A percentile compares a stretch with the other conserved stretches of the same genome.
Evolutionary conservation across 805 yeast species (phyloP).

Genomic region (Vanderwaltozyma polyspora): DNA sequence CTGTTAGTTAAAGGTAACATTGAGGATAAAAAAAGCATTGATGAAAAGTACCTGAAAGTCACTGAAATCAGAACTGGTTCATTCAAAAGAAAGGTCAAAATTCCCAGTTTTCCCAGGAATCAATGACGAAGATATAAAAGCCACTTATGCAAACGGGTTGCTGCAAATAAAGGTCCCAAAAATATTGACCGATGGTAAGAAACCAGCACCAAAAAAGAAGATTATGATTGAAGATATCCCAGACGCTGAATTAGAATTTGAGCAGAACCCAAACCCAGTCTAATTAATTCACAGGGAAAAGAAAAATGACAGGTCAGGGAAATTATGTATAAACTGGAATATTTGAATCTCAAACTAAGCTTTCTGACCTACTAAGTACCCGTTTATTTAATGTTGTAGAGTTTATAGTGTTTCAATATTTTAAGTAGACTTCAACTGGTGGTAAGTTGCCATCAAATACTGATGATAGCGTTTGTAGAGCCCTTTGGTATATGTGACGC

Average conservation of each 20-base stretch:
- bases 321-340: no score
- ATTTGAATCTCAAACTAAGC: no score
- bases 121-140: slow-evolving; percentile 41
- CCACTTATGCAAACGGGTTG: slow-evolving; percentile 43
- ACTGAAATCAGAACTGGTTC: slow-evolving; percentile 46
- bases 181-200: slow-evolving; percentile 18
- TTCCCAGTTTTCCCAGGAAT: slow-evolving; percentile 44
- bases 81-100: slow-evolving; percentile 44
- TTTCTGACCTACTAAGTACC: no score
- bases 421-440: no score
- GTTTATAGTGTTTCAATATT: no score
- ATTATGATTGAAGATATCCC: slow-evolving; percentile 39
- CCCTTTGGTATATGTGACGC: no score
- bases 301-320: neutral
- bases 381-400: no score
- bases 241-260: slow-evolving; percentile 36
- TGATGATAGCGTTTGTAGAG: no score
- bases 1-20: slow-evolving; percentile 40
- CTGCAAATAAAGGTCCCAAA: slow-evolving; percentile 44
- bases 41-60: slow-evolving; percentile 31
- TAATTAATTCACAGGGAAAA: neutral
- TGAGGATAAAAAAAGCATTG: slow-evolving; percentile 29
- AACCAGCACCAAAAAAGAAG: slow-evolving; percentile 33
- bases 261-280: slow-evolving; percentile 33
- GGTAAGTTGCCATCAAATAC: no score